Evolutionary conservation across 306 rosid species (phyloP).

Genomic region (Carpinus viminea): DNA sequence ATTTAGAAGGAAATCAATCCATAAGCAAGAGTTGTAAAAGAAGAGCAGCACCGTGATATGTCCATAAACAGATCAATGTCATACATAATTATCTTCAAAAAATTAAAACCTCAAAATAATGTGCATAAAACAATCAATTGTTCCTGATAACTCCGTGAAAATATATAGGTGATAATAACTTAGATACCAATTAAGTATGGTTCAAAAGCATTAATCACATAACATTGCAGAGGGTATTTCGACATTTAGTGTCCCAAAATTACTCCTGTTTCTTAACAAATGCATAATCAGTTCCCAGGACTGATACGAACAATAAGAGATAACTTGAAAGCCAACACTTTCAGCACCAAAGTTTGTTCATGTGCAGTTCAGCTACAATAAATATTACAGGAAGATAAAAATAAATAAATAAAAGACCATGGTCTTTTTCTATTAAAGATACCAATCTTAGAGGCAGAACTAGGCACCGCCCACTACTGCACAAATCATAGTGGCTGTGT

Average conservation of each 20-base stretch:
- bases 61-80: not conserved
- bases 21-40: not conserved
- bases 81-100: not conserved
- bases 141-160: not conserved
- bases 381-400: not conserved
- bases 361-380: not conserved
- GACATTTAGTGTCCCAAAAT: not conserved
- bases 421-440: too few relatives aligned
- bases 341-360: not conserved
- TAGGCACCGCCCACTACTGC: not conserved
- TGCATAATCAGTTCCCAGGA: not conserved
- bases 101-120: not conserved
- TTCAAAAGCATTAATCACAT: not conserved
- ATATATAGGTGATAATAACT: not conserved
- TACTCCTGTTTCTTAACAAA: not conserved
- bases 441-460: not conserved
- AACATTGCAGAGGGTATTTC: not conserved
- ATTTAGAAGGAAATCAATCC: not conserved
- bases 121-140: not conserved
- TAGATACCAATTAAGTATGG: not conserved
- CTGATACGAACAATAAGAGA: not conserved
- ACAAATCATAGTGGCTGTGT: too few relatives aligned
- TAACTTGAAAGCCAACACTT: constrained; percentile 3
- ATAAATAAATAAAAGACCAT: not conserved
- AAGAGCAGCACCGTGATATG: not conserved